These are phyloP conservation scores for Epichloe uncinata DNA, from an alignment of 2,329 filamentous ascomycete species.

Conservation along the genomic window DNA sequence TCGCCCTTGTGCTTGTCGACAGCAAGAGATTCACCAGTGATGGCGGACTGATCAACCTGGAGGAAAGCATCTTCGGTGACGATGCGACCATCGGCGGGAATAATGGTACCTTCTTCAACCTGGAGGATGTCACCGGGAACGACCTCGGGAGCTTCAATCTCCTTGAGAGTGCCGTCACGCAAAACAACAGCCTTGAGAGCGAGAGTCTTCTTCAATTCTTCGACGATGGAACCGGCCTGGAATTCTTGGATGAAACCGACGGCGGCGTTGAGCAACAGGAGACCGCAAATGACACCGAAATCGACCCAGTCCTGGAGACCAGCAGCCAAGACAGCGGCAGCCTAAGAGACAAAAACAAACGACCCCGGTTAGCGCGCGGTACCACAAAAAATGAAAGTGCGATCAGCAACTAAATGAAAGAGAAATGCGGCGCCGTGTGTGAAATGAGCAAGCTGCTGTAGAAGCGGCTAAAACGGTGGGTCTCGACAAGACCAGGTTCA, in stretches of 20 bases:
- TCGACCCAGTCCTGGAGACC: constrained; percentile 85
- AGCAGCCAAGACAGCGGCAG: constrained; percentile 66
- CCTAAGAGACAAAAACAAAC: constrained; percentile 24
- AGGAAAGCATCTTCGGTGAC: constrained; percentile 74
- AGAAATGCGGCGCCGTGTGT: neutral
- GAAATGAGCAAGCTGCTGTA: neutral
- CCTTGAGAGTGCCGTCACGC: constrained; percentile 61
- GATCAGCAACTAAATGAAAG: neutral
- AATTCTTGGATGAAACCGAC: constrained; percentile 86
- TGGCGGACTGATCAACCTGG: constrained; percentile 83
- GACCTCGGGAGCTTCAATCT: constrained; percentile 67
- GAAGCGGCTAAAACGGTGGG: neutral
- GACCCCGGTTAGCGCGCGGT: constrained; percentile 14
- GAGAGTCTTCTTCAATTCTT: constrained; percentile 80
- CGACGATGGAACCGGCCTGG: constrained; percentile 81
- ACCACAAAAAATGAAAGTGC: neutral
- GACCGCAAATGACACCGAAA: constrained; percentile 78
- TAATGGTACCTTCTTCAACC: constrained; percentile 82
- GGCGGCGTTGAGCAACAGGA: constrained; percentile 69
- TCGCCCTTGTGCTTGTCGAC: constrained; percentile 80
- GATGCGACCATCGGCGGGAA: constrained; percentile 77
- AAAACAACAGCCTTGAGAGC: constrained; percentile 79
- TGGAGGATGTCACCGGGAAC: constrained; percentile 85
- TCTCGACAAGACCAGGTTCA: neutral
- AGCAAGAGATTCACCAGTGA: constrained; percentile 83